These are phyloP conservation scores for Leishmania lainsoni DNA, from an alignment of 208 protist genomes.

Conservation along the genomic window DNA sequence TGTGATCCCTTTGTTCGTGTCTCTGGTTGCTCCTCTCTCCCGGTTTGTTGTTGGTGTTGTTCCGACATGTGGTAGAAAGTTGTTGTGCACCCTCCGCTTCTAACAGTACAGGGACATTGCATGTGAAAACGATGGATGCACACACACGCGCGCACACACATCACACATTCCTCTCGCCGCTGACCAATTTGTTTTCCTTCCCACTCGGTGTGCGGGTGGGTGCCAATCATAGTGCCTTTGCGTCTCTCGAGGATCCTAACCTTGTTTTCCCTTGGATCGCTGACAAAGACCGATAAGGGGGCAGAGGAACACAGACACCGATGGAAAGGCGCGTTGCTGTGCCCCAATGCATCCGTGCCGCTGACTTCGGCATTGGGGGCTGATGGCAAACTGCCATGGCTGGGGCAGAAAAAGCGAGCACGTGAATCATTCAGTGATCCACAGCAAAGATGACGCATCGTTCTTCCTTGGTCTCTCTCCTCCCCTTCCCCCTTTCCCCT, in stretches of 20 bases:
- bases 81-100: neutral
- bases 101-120: neutral
- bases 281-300: neutral
- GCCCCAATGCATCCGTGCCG: neutral
- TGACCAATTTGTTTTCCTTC: constrained; percentile 20
- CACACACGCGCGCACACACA: neutral
- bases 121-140: neutral
- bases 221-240: neutral
- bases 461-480: too few relatives aligned
- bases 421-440: neutral
- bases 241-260: neutral
- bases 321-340: neutral
- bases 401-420: neutral
- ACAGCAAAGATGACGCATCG: neutral
- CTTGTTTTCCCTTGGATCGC: too few relatives aligned
- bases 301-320: neutral
- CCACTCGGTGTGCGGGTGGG: neutral
- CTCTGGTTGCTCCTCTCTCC: neutral
- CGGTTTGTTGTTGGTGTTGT: neutral
- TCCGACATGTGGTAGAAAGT: neutral
- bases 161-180: neutral
- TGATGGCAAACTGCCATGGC: neutral
- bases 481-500: neutral
- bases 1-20: neutral
- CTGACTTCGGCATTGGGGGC: neutral